Conservation (phyloP, 1,139 yeast genomes). For the Saccharomyces hybrid region DNA sequence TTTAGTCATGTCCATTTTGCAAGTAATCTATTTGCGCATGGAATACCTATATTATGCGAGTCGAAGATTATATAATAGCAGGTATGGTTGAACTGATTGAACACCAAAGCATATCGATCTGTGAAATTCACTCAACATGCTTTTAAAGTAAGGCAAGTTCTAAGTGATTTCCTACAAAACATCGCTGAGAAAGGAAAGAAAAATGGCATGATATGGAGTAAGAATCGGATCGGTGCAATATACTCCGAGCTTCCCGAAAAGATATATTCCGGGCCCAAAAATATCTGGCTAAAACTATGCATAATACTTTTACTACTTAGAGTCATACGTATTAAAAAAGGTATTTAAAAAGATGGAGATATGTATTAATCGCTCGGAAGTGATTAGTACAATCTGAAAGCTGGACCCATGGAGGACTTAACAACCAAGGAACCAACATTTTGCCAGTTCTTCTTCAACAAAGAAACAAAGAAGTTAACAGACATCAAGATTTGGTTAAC, state of each 20-base stretch:
- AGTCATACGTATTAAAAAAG: not conserved
- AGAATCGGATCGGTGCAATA: not conserved
- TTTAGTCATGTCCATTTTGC: not conserved
- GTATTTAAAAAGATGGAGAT: not conserved
- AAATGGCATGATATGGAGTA: not conserved
- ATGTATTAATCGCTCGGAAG: slow-evolving; percentile 2
- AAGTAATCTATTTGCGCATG: not conserved
- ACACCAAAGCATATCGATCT: not conserved
- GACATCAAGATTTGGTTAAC: slow-evolving; percentile 99
- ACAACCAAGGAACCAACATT: slow-evolving; percentile 98
- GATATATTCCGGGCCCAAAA: not conserved
- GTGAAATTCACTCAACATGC: not conserved
- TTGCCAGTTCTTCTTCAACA: slow-evolving; percentile 99
- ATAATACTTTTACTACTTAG: not conserved
- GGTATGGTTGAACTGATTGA: not conserved
- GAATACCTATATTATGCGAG: not conserved
- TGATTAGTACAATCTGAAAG: slow-evolving; percentile 95
- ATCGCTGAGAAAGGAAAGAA: not conserved
- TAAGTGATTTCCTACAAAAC: not conserved
- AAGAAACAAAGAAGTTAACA: slow-evolving; percentile 97
- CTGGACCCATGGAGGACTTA: slow-evolving; percentile 99
- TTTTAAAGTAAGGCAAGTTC: not conserved
- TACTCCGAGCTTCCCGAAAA: not conserved
- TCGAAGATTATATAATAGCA: not conserved
- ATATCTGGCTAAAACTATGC: not conserved